Evolutionary conservation across 1,284 basidiomycete species (phyloP).

Genomic region (Heterobasidion irregulare): DNA sequence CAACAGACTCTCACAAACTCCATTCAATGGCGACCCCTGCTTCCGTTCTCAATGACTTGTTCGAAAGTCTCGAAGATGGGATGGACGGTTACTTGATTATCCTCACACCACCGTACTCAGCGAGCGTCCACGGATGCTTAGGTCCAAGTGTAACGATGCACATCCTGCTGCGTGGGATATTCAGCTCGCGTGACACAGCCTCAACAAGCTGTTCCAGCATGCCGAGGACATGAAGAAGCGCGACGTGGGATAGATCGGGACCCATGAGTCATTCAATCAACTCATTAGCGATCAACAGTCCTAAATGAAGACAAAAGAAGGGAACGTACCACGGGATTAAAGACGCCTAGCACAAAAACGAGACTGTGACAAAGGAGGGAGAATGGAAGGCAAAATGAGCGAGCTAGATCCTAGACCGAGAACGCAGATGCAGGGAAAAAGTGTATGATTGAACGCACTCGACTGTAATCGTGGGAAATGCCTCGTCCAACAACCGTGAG

Average conservation of each 20-base stretch:
- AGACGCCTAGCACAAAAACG: constrained; percentile 4
- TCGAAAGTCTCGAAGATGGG: too few relatives aligned
- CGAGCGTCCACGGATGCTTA: constrained; percentile 9
- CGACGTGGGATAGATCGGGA: not conserved
- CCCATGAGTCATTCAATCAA: too few relatives aligned
- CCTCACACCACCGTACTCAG: constrained; percentile 9
- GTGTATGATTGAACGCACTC: constrained; percentile 19
- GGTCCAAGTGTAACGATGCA: constrained; percentile 9
- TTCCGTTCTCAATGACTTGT: too few relatives aligned
- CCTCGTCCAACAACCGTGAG: constrained; percentile 45
- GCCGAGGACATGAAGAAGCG: not conserved
- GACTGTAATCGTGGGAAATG: constrained; percentile 52
- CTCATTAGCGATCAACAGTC: too few relatives aligned
- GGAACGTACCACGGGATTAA: constrained; percentile 4
- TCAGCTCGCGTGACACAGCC: constrained; percentile 7
- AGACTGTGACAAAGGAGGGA: constrained; percentile 3
- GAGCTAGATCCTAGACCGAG: not conserved
- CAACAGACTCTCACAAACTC: too few relatives aligned
- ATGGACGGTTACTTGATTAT: not conserved
- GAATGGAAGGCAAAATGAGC: not conserved
- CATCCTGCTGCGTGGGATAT: constrained; percentile 12
- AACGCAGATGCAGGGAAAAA: not conserved
- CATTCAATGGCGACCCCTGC: too few relatives aligned
- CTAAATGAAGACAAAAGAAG: constrained; percentile 7
- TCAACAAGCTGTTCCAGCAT: constrained; percentile 9